Base-by-base conservation (phyloP, 202 grass and related monocot genomes). In the Panicum hallii region DNA sequence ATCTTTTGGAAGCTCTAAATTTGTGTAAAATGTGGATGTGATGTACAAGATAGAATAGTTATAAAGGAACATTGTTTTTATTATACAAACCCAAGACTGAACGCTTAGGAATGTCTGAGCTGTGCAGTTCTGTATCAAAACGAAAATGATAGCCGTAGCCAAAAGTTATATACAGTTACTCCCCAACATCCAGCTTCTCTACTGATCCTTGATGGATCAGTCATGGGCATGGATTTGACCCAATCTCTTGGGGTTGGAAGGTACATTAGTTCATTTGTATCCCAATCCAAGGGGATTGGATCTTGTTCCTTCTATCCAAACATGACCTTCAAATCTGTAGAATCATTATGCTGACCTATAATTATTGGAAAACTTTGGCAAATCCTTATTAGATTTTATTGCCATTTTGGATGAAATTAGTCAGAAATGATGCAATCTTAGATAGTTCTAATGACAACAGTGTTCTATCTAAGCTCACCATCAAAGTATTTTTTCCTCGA, bases 171-270 rank as follows among this genome's bases (percentile, higher is more conserved):
- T 72, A 58, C 16, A 70, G 26, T 85, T 8, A 26, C 34, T 48
- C 20, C 36, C 64, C 50, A 12, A 60, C 20, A 61, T 85, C 38
- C 19, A 81, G 40, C 11, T 87, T 48, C 47, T 83, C 83, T 79
- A 70, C 73, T 57, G 34, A 87, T 44, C 11, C 42, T 77, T 70
- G 34, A 72, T 23, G 45, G 62, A 19, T 2, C 49, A 71, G 6
- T 63, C 72, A 3, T 77, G 77, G 11, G 62, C 30, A 64, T 64
- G 13, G 12, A 64, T 34, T 75, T 56, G 30, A 65, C 63, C 63
- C 14, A 38, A 65, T 54, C 26, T 14, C 30, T 74, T 55, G 71
- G 30, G 47, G 48, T 74, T 74, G 49, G 48, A 30, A 22, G 32
- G 72, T 19, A 55, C 17, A 74, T 55, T 74, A 74, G 49, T 55